phyloP scores from a whole-genome alignment of 1,284 basidiomycete species.

The Meripilus lineatus region DNA sequence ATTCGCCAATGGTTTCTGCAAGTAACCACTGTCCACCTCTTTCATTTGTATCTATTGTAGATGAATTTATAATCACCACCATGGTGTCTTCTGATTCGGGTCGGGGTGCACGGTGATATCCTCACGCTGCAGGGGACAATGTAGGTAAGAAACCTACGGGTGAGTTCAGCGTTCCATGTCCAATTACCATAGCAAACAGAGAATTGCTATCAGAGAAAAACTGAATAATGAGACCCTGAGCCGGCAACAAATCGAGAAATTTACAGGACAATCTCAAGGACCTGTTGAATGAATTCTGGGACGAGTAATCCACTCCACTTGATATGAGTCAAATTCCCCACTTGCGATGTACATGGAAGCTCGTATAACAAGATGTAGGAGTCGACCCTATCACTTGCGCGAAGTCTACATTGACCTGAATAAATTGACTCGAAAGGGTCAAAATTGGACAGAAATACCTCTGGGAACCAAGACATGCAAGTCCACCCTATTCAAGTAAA shows the following conservation, averaged over 20 bases:
- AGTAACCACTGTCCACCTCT: slow-evolving; percentile 16
- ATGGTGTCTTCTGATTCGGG: slow-evolving; percentile 22
- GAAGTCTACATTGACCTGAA: slow-evolving; percentile 24
- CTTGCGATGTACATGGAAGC: slow-evolving; percentile 35
- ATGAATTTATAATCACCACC: slow-evolving; percentile 14
- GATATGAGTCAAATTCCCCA: slow-evolving; percentile 45
- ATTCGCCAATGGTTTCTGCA: slow-evolving; percentile 24
- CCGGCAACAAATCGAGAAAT: slow-evolving; percentile 14
- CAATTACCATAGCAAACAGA: slow-evolving; percentile 17
- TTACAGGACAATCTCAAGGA: slow-evolving; percentile 42
- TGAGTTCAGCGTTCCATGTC: slow-evolving; percentile 16
- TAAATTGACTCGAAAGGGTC: neutral
- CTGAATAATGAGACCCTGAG: neutral
- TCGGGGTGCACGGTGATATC: slow-evolving; percentile 19
- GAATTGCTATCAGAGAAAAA: neutral
- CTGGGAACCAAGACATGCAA: slow-evolving; percentile 46
- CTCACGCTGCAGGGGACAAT: slow-evolving; percentile 11
- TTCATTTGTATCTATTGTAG: neutral
- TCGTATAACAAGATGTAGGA: slow-evolving; percentile 44
- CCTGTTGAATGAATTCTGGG: slow-evolving; percentile 42
- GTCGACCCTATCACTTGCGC: slow-evolving; percentile 36
- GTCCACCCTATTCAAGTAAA: slow-evolving; percentile 68
- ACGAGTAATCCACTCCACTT: slow-evolving; percentile 56
- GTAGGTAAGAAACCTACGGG: slow-evolving; percentile 18
- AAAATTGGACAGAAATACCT: slow-evolving; percentile 24